Evolutionary conservation across 441 rosid genomes (phyloP).

Genomic region (Metrosideros polymorpha): DNA sequence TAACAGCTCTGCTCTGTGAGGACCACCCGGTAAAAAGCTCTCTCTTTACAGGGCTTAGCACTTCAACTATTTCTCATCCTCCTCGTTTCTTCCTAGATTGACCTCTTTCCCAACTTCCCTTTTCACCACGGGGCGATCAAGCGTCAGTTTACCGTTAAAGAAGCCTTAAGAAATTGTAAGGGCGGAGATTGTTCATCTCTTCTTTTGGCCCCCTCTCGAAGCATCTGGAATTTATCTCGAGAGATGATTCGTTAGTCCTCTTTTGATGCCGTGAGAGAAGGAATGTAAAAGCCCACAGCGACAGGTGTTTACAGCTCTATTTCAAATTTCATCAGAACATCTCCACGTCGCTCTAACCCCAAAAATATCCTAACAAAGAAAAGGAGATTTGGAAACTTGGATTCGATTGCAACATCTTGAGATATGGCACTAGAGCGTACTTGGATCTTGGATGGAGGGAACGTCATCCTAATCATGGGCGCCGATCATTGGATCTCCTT

Average conservation of each 20-base stretch:
- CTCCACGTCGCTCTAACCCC: background rate
- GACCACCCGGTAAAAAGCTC: background rate
- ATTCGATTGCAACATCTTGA: background rate
- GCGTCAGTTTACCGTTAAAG: background rate
- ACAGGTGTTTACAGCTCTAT: background rate
- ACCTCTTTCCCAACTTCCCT: background rate
- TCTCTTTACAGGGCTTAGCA: background rate
- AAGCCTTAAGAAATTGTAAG: background rate
- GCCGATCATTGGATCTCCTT: conserved; percentile 2
- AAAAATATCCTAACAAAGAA: background rate
- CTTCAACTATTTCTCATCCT: background rate
- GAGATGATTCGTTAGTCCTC: too few species aligned
- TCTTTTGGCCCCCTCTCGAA: background rate
- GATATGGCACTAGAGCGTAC: background rate
- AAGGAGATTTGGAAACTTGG: background rate
- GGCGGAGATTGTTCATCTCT: background rate
- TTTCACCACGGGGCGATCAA: background rate
- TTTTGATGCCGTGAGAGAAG: too few species aligned
- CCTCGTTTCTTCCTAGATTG: background rate
- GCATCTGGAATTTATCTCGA: background rate
- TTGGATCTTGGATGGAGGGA: too few species aligned
- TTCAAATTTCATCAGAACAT: background rate
- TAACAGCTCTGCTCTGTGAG: conserved; percentile 7
- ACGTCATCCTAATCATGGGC: conserved; percentile 17
- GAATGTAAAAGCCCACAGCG: too few species aligned